These are phyloP conservation scores for Solanum tacnaense DNA, from an alignment of 257 asterid species.

Conservation along the genomic window DNA sequence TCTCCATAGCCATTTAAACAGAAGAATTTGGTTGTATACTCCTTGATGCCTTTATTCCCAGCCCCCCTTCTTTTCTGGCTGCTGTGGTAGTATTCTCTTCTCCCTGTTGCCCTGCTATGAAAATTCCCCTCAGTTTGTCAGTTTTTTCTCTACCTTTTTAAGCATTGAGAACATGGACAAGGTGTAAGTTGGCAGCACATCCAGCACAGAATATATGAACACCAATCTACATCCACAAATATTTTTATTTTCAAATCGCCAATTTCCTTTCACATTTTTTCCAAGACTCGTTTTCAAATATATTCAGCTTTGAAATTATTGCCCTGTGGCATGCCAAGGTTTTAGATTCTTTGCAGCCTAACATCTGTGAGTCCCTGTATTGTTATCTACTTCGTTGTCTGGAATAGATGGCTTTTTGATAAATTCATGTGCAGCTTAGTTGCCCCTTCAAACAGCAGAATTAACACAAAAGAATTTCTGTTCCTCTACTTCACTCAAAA, in stretches of 20 bases:
- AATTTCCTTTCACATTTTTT: background rate
- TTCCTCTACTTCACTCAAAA: background rate
- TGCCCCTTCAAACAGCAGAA: background rate
- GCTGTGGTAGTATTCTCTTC: background rate
- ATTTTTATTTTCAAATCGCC: background rate
- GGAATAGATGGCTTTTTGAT: background rate
- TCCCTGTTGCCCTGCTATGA: background rate
- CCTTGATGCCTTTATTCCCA: background rate
- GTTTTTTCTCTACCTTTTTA: background rate
- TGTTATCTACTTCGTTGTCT: background rate
- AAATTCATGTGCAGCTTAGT: background rate
- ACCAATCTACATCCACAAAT: background rate
- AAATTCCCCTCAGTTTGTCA: background rate
- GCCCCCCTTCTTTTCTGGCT: background rate
- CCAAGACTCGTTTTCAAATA: background rate
- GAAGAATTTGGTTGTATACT: background rate
- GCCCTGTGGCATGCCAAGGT: background rate
- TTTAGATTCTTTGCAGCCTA: background rate
- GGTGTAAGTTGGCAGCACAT: background rate
- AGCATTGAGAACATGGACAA: background rate
- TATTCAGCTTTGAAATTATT: background rate
- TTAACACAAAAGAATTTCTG: background rate
- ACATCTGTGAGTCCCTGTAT: background rate
- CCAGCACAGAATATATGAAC: background rate
- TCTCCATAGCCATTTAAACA: background rate